phyloP scores from a whole-genome alignment of 306 rosid genomes.

The Citrullus mucosospermus region DNA sequence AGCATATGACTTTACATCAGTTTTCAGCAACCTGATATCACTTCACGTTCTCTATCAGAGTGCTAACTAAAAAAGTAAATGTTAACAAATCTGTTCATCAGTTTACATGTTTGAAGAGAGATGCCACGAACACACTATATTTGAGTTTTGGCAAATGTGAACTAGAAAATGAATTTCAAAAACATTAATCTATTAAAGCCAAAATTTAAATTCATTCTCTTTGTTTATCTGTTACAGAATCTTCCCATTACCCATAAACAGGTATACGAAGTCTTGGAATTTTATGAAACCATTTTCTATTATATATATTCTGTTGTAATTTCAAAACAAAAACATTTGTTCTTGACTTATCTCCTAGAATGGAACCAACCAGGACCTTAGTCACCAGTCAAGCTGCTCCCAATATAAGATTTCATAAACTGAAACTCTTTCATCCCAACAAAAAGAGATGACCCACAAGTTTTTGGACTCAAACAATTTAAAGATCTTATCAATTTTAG shows the following conservation, averaged over 20 bases:
- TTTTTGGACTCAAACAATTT: background rate
- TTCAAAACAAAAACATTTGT: background rate
- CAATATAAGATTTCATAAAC: background rate
- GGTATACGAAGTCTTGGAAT: background rate
- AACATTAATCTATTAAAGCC: background rate
- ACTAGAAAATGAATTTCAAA: background rate
- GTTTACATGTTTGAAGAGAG: background rate
- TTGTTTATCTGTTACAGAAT: background rate
- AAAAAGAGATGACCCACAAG: background rate
- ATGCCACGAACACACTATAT: background rate
- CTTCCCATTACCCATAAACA: background rate
- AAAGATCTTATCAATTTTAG: background rate
- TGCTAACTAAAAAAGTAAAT: background rate
- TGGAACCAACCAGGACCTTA: background rate
- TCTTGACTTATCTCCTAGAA: background rate
- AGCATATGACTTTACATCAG: constrained; percentile 6
- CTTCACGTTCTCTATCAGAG: background rate
- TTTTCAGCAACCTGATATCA: background rate
- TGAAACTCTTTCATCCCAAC: constrained; percentile 2
- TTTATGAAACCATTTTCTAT: background rate
- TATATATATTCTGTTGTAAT: background rate
- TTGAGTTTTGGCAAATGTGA: background rate
- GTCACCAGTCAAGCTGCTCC: background rate
- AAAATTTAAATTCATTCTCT: background rate
- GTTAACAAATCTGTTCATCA: background rate